phyloP scores from a whole-genome alignment of 345 rosid species.

The Bretschneidera sinensis region DNA sequence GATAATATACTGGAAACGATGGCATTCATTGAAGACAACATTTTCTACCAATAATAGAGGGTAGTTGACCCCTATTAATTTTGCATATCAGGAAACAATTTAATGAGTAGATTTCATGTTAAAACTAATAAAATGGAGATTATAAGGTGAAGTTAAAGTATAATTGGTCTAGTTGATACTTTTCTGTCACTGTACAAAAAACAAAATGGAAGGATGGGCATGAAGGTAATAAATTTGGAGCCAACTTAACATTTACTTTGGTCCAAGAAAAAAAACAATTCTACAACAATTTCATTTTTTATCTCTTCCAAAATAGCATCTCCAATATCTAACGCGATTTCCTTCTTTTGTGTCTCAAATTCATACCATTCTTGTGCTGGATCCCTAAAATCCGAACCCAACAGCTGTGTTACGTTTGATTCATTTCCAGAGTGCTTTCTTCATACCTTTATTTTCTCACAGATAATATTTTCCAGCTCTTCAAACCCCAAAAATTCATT shows the following conservation, averaged over 20 bases:
- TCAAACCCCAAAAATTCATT: conserved; percentile 18
- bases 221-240: too few relatives aligned
- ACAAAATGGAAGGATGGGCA: too few relatives aligned
- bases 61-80: too few relatives aligned
- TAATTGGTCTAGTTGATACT: too few relatives aligned
- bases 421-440: conserved; percentile 22
- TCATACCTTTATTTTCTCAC: conserved; percentile 29
- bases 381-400: conserved; percentile 23
- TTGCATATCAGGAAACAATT: too few relatives aligned
- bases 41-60: too few relatives aligned
- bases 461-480: conserved; percentile 26
- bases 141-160: too few relatives aligned
- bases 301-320: conserved; percentile 41
- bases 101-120: not conserved
- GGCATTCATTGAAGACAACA: too few relatives aligned
- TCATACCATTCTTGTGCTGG: conserved; percentile 34
- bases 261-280: too few relatives aligned
- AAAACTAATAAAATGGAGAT: not conserved
- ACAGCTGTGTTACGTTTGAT: conserved; percentile 16
- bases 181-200: too few relatives aligned
- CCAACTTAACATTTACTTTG: too few relatives aligned
- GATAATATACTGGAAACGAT: too few relatives aligned
- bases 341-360: conserved; percentile 16
- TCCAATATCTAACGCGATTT: conserved; percentile 27
- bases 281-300: conserved; percentile 23